Base-by-base conservation (phyloP, 371 early-diverging fungal species). In the Rhizopus sp. region DNA sequence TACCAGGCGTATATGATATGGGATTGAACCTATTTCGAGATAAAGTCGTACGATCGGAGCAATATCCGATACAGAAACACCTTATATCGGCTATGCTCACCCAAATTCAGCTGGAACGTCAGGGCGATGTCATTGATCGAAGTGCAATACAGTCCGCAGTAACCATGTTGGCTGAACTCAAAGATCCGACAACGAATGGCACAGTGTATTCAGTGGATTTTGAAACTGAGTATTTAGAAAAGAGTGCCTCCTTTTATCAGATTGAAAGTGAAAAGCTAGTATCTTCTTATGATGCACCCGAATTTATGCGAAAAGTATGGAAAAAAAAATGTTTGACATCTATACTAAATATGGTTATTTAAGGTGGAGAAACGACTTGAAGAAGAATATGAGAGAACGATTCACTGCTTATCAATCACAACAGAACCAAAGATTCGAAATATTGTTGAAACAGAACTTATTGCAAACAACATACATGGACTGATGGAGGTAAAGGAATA, bases 1-100 rank as follows among this genome's bases (percentile, higher is more conserved):
- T 89, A 50, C 89, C 88, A 3, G 61, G 72, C 31, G 83, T 91
- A 0, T 93, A 91, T 59, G 95, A 96, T 45, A 81, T 93, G 79
- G 94, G 96, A 7, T 74, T 94, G 53, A 83, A 86, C 34, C 68
- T 93, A 15, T 97, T 94, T 68, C 86, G 94, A 17, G 94, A 95
- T 65, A 84, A 82, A 40, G 83, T 95, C 10, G 73, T 94, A 48
- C 78, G 85, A 1, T 87, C 89, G 16, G 68, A 64, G 31, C 76
- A 66, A 48, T 68, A 84, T 49, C 84, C 88, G 3, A 85, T 93
- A 23, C 81, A 84, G 49, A 58, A 68, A 5, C 82, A 86, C 45
- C 58, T 90, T 23, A 83, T 87, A 39, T 74, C 78, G 41, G 85
- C 92, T 9, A 63, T 94, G 48, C 75, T 96, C 51, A 74, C 82